These are phyloP conservation scores for Calonectria crousiana DNA, from an alignment of 2,329 filamentous ascomycete species.

Conservation along the genomic window DNA sequence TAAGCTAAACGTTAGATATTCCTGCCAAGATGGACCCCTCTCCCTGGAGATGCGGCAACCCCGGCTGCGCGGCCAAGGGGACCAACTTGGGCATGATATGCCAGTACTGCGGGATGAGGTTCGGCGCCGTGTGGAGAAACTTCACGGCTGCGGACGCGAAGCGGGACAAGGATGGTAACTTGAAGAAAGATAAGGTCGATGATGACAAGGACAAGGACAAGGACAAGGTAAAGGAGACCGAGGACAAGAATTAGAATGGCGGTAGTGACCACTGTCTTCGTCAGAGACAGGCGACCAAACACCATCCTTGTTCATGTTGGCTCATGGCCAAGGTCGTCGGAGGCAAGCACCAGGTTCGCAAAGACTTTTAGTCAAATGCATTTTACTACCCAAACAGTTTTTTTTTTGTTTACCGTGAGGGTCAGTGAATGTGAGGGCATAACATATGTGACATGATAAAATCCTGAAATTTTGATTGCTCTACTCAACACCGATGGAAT, in stretches of 20 bases:
- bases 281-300: neutral
- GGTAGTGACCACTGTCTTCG: neutral
- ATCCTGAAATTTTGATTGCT: neutral
- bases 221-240: neutral
- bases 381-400: neutral
- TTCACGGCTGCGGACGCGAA: neutral
- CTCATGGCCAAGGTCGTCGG: neutral
- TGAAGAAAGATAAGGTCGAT: neutral
- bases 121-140: neutral
- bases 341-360: too few species aligned
- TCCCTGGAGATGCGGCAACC: conserved; percentile 19
- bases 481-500: neutral
- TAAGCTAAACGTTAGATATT: neutral
- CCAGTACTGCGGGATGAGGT: conserved; percentile 14
- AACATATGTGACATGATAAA: neutral
- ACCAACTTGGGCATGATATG: neutral
- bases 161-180: neutral
- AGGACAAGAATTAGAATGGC: neutral
- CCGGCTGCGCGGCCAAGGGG: neutral
- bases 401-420: neutral
- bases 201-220: neutral
- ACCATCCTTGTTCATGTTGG: neutral
- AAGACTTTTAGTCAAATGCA: neutral
- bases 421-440: neutral
- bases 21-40: neutral